Evolutionary conservation across 345 rosid genomes (phyloP).

Genomic region (Citrus sp.): DNA sequence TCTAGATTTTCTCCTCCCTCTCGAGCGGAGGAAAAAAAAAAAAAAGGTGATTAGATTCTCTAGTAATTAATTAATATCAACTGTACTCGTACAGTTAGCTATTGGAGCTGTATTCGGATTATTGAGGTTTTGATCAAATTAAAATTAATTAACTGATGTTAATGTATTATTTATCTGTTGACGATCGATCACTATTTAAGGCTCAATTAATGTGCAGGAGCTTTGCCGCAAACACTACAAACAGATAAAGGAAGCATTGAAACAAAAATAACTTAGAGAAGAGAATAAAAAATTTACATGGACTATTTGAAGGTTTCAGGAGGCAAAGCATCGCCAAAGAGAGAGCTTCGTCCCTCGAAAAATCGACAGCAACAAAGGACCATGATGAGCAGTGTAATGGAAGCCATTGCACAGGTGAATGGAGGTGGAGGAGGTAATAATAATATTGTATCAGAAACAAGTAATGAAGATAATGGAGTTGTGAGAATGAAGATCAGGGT

Average conservation of each 20-base stretch:
- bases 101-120: background rate
- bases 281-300: background rate
- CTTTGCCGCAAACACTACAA: background rate
- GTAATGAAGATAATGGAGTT: conserved; percentile 23
- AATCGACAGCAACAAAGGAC: conserved; percentile 19
- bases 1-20: too few species aligned
- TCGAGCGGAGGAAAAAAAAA: too few species aligned
- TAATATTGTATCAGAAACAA: conserved; percentile 13
- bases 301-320: conserved; percentile 14
- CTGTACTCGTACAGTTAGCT: too few species aligned
- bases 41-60: too few species aligned
- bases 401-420: conserved; percentile 18
- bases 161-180: background rate
- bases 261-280: too few species aligned
- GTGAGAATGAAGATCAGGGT: conserved; percentile 41
- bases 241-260: background rate
- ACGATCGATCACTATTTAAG: background rate
- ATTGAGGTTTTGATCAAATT: background rate
- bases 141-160: background rate
- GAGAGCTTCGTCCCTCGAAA: conserved; percentile 13
- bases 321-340: conserved; percentile 29
- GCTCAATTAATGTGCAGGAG: background rate
- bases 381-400: conserved; percentile 22
- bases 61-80: too few species aligned
- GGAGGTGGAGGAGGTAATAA: background rate